Evolutionary conservation across 2,329 filamentous ascomycete species (phyloP).

Genomic region (Rasamsonia emersonii): DNA sequence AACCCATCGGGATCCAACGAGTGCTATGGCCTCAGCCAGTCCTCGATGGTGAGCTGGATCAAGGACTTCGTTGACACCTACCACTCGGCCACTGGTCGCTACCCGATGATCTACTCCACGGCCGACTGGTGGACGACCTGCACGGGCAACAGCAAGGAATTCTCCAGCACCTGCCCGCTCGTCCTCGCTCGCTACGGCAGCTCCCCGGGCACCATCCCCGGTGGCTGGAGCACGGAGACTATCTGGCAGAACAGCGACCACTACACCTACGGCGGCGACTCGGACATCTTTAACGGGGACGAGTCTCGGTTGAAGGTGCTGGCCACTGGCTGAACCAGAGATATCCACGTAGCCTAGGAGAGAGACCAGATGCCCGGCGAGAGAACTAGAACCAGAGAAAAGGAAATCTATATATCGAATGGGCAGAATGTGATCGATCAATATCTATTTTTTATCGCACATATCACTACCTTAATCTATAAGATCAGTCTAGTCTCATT

Average conservation of each 20-base stretch:
- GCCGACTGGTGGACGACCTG: slow-evolving; percentile 48
- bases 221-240: slow-evolving; percentile 45
- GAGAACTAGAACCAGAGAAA: too few species aligned
- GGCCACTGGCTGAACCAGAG: slow-evolving; percentile 9
- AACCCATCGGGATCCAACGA: slow-evolving; percentile 25
- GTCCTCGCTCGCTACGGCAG: slow-evolving; percentile 40
- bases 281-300: slow-evolving; percentile 45
- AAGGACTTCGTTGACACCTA: slow-evolving; percentile 46
- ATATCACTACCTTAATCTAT: too few species aligned
- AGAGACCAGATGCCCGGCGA: too few species aligned
- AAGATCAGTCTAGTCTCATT: too few species aligned
- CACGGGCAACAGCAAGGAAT: slow-evolving; percentile 43
- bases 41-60: slow-evolving; percentile 47
- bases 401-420: too few species aligned
- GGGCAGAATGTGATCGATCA: too few species aligned
- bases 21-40: slow-evolving; percentile 40
- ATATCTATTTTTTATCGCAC: too few species aligned
- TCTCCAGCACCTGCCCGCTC: slow-evolving; percentile 39
- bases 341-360: too few species aligned
- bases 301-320: slow-evolving; percentile 23
- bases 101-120: slow-evolving; percentile 47
- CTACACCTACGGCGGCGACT: slow-evolving; percentile 45
- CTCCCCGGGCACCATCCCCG: slow-evolving; percentile 38
- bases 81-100: slow-evolving; percentile 36
- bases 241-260: slow-evolving; percentile 48